A percentile compares a stretch with the other conserved stretches of the same genome.
Evolutionary conservation across 768 basidiomycete genomes (phyloP).

Genomic region (Leccinum variicolor): DNA sequence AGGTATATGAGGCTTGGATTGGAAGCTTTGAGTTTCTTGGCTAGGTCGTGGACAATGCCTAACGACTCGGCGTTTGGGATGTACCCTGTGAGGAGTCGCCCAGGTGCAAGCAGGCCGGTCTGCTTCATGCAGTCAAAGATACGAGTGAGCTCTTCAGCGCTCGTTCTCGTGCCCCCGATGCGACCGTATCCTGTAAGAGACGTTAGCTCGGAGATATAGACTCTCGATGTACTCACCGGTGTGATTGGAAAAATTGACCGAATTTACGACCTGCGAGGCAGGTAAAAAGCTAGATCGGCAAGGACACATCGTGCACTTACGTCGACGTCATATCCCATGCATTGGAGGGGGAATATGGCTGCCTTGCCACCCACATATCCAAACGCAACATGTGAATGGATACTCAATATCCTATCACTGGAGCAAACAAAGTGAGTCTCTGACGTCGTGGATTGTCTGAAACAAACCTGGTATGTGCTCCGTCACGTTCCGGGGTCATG

Average conservation of each 20-base stretch:
- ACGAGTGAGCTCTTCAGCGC: constrained; percentile 67
- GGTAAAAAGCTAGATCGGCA: not conserved
- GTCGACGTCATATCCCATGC: constrained; percentile 93
- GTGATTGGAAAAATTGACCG: constrained; percentile 95
- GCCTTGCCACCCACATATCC: constrained; percentile 92
- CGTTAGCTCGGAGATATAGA: not conserved
- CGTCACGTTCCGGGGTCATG: not conserved
- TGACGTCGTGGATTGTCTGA: not conserved
- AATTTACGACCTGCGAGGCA: constrained; percentile 68
- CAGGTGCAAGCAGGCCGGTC: constrained; percentile 71
- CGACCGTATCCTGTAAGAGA: constrained; percentile 68
- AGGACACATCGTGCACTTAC: constrained; percentile 41
- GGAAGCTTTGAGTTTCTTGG: constrained; percentile 53
- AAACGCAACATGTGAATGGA: constrained; percentile 91
- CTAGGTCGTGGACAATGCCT: constrained; percentile 59
- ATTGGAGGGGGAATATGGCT: constrained; percentile 75
- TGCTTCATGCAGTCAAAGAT: constrained; percentile 73
- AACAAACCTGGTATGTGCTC: not conserved
- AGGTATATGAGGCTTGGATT: constrained; percentile 74
- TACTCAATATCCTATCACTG: constrained; percentile 69
- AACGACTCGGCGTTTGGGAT: constrained; percentile 83
- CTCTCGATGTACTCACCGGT: constrained; percentile 49
- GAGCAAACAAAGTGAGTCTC: constrained; percentile 4
- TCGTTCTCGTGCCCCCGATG: constrained; percentile 75
- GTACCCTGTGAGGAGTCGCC: constrained; percentile 86